Percentiles rank a stretch among this genome's conserved stretches.
These are phyloP conservation scores for Trametes hirsuta DNA, from an alignment of 1,284 basidiomycete genomes.

Conservation along the genomic window DNA sequence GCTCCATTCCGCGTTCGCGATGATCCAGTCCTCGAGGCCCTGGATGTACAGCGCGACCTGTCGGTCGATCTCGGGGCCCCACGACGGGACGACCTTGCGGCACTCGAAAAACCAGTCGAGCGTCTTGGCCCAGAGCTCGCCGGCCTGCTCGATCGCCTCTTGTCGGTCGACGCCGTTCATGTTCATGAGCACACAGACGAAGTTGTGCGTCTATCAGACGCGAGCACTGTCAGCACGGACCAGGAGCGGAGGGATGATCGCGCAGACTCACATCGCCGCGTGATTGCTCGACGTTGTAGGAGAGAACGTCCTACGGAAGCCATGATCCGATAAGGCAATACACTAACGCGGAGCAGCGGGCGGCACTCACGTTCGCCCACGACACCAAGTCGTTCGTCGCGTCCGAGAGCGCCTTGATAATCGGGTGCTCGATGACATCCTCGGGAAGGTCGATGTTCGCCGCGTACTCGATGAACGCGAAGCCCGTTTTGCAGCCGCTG, in stretches of 20 bases:
- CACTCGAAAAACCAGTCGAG: constrained; percentile 27
- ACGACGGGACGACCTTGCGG: constrained; percentile 36
- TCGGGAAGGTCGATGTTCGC: constrained; percentile 44
- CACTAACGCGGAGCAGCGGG: not conserved
- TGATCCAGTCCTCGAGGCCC: constrained; percentile 48
- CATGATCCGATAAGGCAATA: constrained; percentile 12
- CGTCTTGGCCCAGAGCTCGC: constrained; percentile 88
- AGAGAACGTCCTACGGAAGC: constrained; percentile 41
- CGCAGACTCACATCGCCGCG: constrained; percentile 40
- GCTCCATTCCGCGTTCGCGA: constrained; percentile 45
- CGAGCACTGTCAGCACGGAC: constrained; percentile 3
- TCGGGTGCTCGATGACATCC: constrained; percentile 43
- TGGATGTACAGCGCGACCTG: constrained; percentile 40
- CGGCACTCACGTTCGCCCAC: constrained; percentile 42
- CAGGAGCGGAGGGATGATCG: not conserved
- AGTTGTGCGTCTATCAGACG: constrained; percentile 38
- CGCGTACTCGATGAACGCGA: constrained; percentile 39
- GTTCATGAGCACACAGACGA: constrained; percentile 48
- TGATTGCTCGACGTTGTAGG: constrained; percentile 47
- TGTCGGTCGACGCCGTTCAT: constrained; percentile 58
- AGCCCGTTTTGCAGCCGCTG: constrained; percentile 46
- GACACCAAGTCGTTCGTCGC: constrained; percentile 44
- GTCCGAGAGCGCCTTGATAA: constrained; percentile 39
- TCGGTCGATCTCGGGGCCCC: constrained; percentile 35
- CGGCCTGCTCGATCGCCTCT: constrained; percentile 89